Evolutionary conservation across 768 basidiomycete species (phyloP).

Genomic region (Botryobasidium botryosum): DNA sequence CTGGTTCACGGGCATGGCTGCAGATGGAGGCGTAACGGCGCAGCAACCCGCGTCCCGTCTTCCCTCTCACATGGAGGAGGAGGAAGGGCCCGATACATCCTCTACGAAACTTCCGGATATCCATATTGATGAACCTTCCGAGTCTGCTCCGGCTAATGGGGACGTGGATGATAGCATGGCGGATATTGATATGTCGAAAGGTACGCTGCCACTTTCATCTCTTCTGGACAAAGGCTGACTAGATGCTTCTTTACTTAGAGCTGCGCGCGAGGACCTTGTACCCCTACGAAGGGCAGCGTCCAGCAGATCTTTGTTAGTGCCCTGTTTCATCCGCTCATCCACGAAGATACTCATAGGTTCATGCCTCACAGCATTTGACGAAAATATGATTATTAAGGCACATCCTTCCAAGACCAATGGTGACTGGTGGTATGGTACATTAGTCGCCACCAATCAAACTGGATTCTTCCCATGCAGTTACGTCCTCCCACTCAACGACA

Average conservation of each 20-base stretch:
- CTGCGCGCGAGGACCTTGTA: constrained; percentile 67
- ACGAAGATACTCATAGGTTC: neutral
- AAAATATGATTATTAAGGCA: constrained; percentile 60
- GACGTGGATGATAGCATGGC: constrained; percentile 33
- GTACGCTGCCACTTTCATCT: constrained; percentile 24
- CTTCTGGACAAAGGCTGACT: neutral
- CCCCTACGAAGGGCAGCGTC: constrained; percentile 68
- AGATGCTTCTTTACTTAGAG: constrained; percentile 26
- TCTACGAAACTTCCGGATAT: constrained; percentile 40
- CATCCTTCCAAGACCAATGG: constrained; percentile 73
- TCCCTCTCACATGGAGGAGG: constrained; percentile 31
- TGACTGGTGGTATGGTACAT: constrained; percentile 88
- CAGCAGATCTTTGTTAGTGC: constrained; percentile 70
- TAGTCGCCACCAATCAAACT: constrained; percentile 41
- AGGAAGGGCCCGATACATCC: constrained; percentile 24
- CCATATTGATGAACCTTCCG: constrained; percentile 32
- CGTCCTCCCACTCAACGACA: constrained; percentile 48
- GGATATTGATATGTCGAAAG: constrained; percentile 50
- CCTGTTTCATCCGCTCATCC: neutral
- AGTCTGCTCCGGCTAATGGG: constrained; percentile 12
- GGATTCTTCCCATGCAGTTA: constrained; percentile 90
- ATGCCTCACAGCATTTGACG: constrained; percentile 43
- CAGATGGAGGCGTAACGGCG: constrained; percentile 32
- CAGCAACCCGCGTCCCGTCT: constrained; percentile 14
- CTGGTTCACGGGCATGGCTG: constrained; percentile 81